phyloP scores from a whole-genome alignment of 2,329 filamentous ascomycete species.

The Myrmaecium sp. region DNA sequence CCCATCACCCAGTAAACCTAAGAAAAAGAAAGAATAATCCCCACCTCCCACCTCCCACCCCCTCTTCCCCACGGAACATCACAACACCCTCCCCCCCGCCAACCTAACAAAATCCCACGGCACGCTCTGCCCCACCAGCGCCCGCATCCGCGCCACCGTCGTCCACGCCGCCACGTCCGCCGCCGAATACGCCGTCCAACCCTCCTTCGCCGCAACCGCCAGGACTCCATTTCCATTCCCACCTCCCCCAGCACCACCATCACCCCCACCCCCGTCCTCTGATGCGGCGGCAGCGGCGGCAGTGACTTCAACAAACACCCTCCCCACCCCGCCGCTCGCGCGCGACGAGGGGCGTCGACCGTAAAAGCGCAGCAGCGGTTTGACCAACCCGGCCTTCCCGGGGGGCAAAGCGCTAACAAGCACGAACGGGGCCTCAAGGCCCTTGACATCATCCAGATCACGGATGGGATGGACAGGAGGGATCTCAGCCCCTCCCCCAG shows the following conservation, averaged over 20 bases:
- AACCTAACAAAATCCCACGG: constrained; percentile 74
- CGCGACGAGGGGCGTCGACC: constrained; percentile 17
- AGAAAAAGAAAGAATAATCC: constrained; percentile 3
- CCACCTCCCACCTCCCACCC: constrained; percentile 13
- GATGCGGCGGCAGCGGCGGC: constrained; percentile 43
- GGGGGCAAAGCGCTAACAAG: constrained; percentile 64
- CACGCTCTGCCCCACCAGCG: constrained; percentile 73
- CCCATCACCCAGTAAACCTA: not conserved
- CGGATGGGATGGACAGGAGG: too few relatives aligned
- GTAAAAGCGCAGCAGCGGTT: constrained; percentile 61
- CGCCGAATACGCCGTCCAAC: constrained; percentile 64
- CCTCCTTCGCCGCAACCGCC: constrained; percentile 52
- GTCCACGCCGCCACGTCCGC: constrained; percentile 72
- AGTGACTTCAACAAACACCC: constrained; percentile 68
- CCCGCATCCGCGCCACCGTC: constrained; percentile 61
- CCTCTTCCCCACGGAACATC: too few relatives aligned
- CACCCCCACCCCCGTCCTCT: constrained; percentile 10
- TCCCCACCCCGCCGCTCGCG: constrained; percentile 21
- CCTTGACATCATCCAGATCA: constrained; percentile 63
- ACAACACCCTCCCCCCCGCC: constrained; percentile 42
- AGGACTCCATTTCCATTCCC: constrained; percentile 50
- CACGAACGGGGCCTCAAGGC: constrained; percentile 62
- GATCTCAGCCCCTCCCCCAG: constrained; percentile 20
- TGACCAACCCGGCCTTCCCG: constrained; percentile 63
- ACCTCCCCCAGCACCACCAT: constrained; percentile 3